phyloP scores from a whole-genome alignment of 2,329 filamentous ascomycete genomes.

The Colletotrichum abscissum region DNA sequence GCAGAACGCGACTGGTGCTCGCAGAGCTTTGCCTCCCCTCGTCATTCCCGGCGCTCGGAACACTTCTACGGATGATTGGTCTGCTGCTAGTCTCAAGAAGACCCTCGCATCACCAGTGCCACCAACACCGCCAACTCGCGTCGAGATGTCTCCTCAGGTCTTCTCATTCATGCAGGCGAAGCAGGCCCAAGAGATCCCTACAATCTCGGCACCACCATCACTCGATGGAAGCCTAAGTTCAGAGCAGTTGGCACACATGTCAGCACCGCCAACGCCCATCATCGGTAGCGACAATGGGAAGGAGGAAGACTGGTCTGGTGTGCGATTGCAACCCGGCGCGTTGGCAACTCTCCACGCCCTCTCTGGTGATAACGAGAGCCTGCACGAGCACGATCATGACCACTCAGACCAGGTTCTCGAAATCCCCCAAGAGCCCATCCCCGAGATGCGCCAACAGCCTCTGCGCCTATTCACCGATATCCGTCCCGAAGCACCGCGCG shows the following conservation, averaged over 20 bases:
- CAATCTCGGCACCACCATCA: slow-evolving; percentile 84
- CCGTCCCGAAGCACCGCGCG: slow-evolving; percentile 40
- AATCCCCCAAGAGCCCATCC: slow-evolving; percentile 54
- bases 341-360: slow-evolving; percentile 84
- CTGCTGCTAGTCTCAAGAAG: slow-evolving; percentile 59
- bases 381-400: slow-evolving; percentile 72
- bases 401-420: slow-evolving; percentile 61
- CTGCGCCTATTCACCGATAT: slow-evolving; percentile 61
- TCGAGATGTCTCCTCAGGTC: slow-evolving; percentile 81
- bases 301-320: slow-evolving; percentile 76
- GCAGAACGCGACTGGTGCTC: slow-evolving; percentile 45
- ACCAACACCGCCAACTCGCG: slow-evolving; percentile 72
- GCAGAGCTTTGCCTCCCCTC: slow-evolving; percentile 58
- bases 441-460: slow-evolving; percentile 65
- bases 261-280: slow-evolving; percentile 86
- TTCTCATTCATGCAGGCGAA: slow-evolving; percentile 76
- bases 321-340: slow-evolving; percentile 82
- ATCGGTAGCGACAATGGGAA: slow-evolving; percentile 67
- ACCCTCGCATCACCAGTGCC: slow-evolving; percentile 68
- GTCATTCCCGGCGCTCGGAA: slow-evolving; percentile 60
- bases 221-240: slow-evolving; percentile 90
- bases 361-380: slow-evolving; percentile 62
- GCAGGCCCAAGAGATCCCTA: slow-evolving; percentile 74
- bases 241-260: slow-evolving; percentile 85
- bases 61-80: slow-evolving; percentile 52